Evolutionary conservation across 2,329 filamentous ascomycete species (phyloP), one percentile per base, ranked within the genome.

Genomic region (Aspergillus fischeri): DNA sequence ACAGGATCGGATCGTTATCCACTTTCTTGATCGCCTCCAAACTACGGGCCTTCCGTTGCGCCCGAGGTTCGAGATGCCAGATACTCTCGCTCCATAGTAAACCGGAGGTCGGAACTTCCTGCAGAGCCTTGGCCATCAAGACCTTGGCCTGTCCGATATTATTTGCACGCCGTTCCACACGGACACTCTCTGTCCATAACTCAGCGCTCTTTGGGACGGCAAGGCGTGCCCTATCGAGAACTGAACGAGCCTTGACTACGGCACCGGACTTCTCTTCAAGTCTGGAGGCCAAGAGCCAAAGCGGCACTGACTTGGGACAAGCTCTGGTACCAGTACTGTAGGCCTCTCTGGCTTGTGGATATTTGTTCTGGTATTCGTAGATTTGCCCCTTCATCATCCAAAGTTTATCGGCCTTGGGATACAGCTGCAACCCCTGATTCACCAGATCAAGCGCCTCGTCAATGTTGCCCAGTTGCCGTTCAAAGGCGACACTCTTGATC

Each of bases 351-450:
- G 94, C 94, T 74, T 94, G 90, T 0, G 89, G 87, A 14, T 89
- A 78, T 76, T 91, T 92, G 65, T 84, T 87, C 49, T 92, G 83
- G 47, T 87, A 83, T 70, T 97, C 90, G 80, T 99, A 99, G 61
- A 97, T 94, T 71, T 99, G 94, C 0, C 95, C 94, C 77, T 99
- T 99, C 80, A 96, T 90, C 90, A 97, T 97, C 88, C 93, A 97
- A 25, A 99, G 82, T 76, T 97, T 97, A 53, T 91, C 83, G 11
- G 89, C 86, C 48, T 86, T 84, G 0, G 94, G 93, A 78, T 96
- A 99, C 9, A 91, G 83, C 63, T 92, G 88, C 38, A 99, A 79
- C 1, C 89, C 94, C 70, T 95, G 88, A 58, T 92, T 91, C 47
- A 90, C 90, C 10, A 99, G 86, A 67, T 95, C 90, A 14, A 99